Evolutionary conservation across 148 eudicot genomes (phyloP), one percentile per base, ranked within the genome.

Genomic region (Heliamphora exappendiculata): DNA sequence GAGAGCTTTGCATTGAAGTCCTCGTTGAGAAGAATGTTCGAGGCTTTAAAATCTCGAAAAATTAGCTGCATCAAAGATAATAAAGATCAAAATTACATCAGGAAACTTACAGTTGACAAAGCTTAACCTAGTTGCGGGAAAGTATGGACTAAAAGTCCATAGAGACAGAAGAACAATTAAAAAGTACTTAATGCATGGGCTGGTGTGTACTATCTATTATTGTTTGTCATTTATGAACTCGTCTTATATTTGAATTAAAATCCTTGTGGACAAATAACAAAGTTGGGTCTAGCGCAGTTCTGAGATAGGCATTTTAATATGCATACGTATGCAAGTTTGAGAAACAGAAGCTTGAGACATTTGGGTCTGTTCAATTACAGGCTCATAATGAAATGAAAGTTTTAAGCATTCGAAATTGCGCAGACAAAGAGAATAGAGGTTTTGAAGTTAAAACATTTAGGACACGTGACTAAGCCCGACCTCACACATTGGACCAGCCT

Each of bases 1-100:
- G 98, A 94, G 57, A 94, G 94, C 84, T 94, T 94, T 75, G 94
- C 96, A 75, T 82, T 94, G 82, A 92, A 89, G 74, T 91, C 87
- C 77, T 92, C 96, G 79, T 94, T 97, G 69, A 94, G 85, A 81
- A 94, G 91, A 76, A 94, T 81, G 73, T 94, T 92, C 54, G 98
- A 92, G 54, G 97, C 79, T 84, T 94, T 94, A 72, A 94, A 91
- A 86, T 94, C 98, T 76, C 96, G 84, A 81, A 94, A 94, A 77
- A 94, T 94, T 64, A 94, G 78, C 98, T 94, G 91, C 86, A 81
- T 71, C 49, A 57, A 76, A 44, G 5, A 41, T 67, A 66, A 64
- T 82, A 24, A 54, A 24, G 53, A 45, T 64, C 72, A 47, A 62
- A 60, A 71, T 78, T 59, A 34, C 62, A 45, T 31, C 24, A 49